phyloP scores from a whole-genome alignment of 108 stramenopile genomes.

The Cyclostephanos tholiformis region DNA sequence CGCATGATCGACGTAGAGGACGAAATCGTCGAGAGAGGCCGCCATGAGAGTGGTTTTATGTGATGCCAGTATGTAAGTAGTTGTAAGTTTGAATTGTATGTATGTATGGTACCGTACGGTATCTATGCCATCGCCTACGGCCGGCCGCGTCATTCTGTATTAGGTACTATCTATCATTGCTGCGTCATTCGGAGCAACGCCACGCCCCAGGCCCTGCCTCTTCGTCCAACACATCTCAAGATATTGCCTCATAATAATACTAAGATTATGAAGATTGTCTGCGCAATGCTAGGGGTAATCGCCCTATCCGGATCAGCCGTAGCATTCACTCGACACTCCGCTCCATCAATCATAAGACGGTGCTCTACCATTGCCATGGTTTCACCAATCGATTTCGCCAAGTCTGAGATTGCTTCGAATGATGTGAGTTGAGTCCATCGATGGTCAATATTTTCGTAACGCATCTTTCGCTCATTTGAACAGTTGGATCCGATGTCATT shows the following conservation, averaged over 20 bases:
- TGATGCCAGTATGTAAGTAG: too few species aligned
- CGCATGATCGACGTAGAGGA: constrained; percentile 83
- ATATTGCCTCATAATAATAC: too few species aligned
- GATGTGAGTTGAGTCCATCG: constrained; percentile 34
- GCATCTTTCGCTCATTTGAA: background rate
- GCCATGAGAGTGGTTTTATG: constrained; percentile 6
- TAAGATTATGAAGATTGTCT: constrained; percentile 6
- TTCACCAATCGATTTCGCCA: constrained; percentile 59
- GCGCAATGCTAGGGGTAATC: constrained; percentile 1
- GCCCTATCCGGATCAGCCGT: constrained; percentile 21
- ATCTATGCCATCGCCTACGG: too few species aligned
- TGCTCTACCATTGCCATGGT: constrained; percentile 21
- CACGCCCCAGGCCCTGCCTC: too few species aligned
- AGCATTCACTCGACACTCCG: constrained; percentile 4
- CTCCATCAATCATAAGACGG: constrained; percentile 12
- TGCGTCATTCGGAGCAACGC: too few species aligned
- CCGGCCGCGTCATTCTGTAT: too few species aligned
- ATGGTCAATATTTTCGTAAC: background rate
- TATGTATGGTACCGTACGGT: too few species aligned
- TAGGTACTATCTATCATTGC: too few species aligned
- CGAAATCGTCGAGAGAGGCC: constrained; percentile 16
- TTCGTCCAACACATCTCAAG: background rate
- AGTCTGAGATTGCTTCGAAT: constrained; percentile 74
- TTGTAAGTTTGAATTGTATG: too few species aligned
- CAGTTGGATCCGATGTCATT: background rate